Percentiles rank a stretch among this genome's conserved stretches.
These are phyloP conservation scores for Actinidia arguta DNA, from an alignment of 179 eudicot species.

Conservation along the genomic window DNA sequence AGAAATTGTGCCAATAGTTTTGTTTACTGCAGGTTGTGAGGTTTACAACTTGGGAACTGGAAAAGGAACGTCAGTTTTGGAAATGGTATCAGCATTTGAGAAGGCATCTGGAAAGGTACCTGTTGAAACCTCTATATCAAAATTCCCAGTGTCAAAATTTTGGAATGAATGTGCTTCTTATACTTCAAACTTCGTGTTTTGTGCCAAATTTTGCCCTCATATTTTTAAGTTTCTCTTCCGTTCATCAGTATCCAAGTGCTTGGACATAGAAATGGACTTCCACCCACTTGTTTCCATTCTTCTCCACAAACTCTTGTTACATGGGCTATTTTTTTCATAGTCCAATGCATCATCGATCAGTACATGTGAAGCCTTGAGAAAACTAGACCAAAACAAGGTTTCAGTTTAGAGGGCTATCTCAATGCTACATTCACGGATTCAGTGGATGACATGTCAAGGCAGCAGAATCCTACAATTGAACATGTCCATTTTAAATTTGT, in stretches of 20 bases:
- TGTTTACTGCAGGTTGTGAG: slow-evolving; percentile 76
- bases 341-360: too few species aligned
- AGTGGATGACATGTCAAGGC: not conserved
- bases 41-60: slow-evolving; percentile 98
- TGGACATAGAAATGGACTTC: not conserved
- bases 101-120: slow-evolving; percentile 96
- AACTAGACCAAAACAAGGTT: too few species aligned
- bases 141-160: not conserved
- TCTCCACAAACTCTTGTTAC: too few species aligned
- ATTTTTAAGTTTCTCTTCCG: not conserved
- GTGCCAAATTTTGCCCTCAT: not conserved
- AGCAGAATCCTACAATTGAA: too few species aligned
- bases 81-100: slow-evolving; percentile 99
- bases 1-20: not conserved
- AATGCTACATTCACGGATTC: not conserved
- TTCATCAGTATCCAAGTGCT: not conserved
- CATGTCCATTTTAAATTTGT: not conserved
- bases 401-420: too few species aligned
- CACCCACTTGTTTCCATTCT: not conserved
- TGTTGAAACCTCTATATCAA: not conserved
- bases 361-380: too few species aligned
- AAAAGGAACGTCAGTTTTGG: slow-evolving; percentile 92
- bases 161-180: not conserved
- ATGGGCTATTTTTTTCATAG: too few species aligned
- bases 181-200: not conserved